Evolutionary conservation across 495 filamentous ascomycete genomes (phyloP), one percentile per base, ranked within the genome.

Genomic region (Annulohypoxylon stygium): DNA sequence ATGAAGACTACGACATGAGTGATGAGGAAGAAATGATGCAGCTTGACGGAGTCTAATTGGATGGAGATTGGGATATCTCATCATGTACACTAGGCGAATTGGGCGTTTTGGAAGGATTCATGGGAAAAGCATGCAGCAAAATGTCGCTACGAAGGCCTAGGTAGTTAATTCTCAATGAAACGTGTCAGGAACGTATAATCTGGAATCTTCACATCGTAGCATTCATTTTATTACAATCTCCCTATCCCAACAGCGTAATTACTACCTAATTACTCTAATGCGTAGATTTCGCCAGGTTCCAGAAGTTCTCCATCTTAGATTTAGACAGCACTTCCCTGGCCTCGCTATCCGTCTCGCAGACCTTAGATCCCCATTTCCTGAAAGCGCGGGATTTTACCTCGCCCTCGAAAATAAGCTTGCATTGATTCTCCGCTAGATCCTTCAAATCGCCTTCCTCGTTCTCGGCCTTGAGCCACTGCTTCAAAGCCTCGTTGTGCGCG

Each of bases 281-380:
- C 6, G 73, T 75, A 59, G 77, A 79, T 88, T 97, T 98, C 2
- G 94, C 96, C 78, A 94, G 83, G n/a, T 90, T 91, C 96, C 96
- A 99, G 76, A 98, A 94, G 75, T 90, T 97, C 79, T 98, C 96
- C 89, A 98, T 91, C 83, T 97, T 98, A 6, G 88, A 86, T 71
- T 92, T 88, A 3, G 88, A 82, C 71, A 99, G 79, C 37, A 90
- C 86, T 69, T 97, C 93, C 81, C 92, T 92, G 7, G 96, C 96
- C 75, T 94, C 89, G 25, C 88, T 88, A 79, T 99, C 96, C 8
- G 91, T 94, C 80, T 97, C 97, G 78, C 93, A 97, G 6, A 93
- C 87, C 79, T 92, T 92, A 47, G 87, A 91, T 7, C 90, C 90
- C 92, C 95, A 98, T 70, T 91, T 94, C 69, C 90, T 90, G 78